Evolutionary conservation across 495 filamentous ascomycete genomes (phyloP), one percentile per base, ranked within the genome.

Genomic region (Lasiosphaeris hirsuta): DNA sequence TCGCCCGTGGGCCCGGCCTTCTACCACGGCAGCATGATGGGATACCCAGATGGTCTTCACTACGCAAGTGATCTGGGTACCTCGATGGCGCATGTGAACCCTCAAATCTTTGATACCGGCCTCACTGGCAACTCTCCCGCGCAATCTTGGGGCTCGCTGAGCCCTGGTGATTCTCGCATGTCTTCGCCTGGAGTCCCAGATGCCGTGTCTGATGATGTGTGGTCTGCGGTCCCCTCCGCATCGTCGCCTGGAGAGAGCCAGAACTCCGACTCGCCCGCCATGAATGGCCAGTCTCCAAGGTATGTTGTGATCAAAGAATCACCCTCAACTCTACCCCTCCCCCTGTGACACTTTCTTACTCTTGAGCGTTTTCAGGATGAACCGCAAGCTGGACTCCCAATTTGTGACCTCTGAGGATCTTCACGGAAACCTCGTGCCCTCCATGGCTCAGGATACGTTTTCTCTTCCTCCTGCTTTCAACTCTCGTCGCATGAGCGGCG

Each of bases 101-200:
- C 76, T 35, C 76, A 80, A 58, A 74, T 78, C 64, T 76, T 76
- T 63, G 73, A 77, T 56, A 58, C 72, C 48, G 69, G 70, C 44
- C 65, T 78, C 42, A 52, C 69, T 14, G 73, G 65, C 39, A 65
- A 69, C 60, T 78, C 76, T 33, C 75, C 77, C 23, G 23, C 23
- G 35, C 72, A 73, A 51, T 76, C 76, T 10, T 78, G 76, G 77
- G 72, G 73, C 63, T 79, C 76, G 58, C 72, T 78, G 59, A 77
- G 75, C 70, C 72, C 74, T 36, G 72, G 64, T 61, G 73, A 75
- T 33, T 78, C 77, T 46, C 74, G 75, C 33, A 61, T 75, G 42
- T 79, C 77, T 62, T 77, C 75, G n/a, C 76, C 76, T 43, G 74
- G 71, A 33, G 58, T 71, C n/a, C 64, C 64, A 14, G 76, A 79